Evolutionary conservation across 1,284 basidiomycete species (phyloP), one percentile per base, ranked within the genome.

Genomic region (Crucibulum parvulum): DNA sequence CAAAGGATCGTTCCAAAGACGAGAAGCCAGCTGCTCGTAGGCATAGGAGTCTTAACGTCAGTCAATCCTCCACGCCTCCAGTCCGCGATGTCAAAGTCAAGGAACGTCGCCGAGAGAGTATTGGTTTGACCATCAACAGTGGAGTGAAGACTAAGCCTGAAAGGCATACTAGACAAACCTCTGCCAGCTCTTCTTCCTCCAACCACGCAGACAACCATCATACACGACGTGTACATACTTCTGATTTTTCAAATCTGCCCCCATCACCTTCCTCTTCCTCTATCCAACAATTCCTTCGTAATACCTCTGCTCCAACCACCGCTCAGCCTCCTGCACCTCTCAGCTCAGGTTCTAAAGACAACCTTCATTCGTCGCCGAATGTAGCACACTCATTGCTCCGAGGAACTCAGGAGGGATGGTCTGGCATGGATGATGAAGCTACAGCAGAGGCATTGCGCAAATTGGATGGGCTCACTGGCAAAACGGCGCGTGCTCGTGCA

Each of bases 371-470:
- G 37, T 81, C 89, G 38, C 79, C 88, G 10, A 91, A 86, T 69
- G 91, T 92, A 59, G 91, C 91, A 0, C 90, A 95, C 73, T 91
- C 92, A 13, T 78, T 93, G 57, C 81, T 94, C 54, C 84, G 93
- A 68, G 88, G 93, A 34, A 89, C 89, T 6, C 88, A 94, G 68
- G 92, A 94, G 73, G 92, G 92, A 24, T 94, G 92, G 92, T 90
- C 89, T 31, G 90, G 86, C 62, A 80, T 93, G 66, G 91, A 92
- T 70, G 93, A 97, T 69, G 90, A 95, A 62, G 91, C 91, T 15
- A 96, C 97, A 2, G 92, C 89, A 4, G 95, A 98, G 71, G 95
- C 95, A 4, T 82, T 99, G 53, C 88, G 96, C 57, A 98, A 98
- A 77, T 80, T 99, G 31, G 98, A 99, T 69, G 97, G 97, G 1